A percentile compares a stretch with the other conserved stretches of the same genome.
Conservation (phyloP, 164 flowering plant genomes). For the Berberis vulgaris region DNA sequence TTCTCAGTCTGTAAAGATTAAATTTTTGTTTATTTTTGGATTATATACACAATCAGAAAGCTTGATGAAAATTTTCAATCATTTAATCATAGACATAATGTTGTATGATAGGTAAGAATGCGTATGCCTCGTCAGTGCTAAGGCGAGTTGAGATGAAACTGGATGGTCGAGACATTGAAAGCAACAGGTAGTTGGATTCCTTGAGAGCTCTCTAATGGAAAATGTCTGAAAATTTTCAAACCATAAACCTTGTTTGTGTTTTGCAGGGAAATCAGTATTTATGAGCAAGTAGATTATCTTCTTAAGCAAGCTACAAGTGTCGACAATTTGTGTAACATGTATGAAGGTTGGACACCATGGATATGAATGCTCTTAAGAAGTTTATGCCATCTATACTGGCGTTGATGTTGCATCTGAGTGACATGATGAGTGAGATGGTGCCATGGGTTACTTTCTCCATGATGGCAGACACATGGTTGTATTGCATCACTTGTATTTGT, state of each 20-base stretch:
- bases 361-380: constrained; percentile 34
- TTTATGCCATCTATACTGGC: constrained; percentile 1
- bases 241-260: constrained; percentile 1
- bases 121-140: constrained; percentile 77
- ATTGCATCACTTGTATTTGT: no score
- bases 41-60: not conserved
- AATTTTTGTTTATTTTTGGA: no score
- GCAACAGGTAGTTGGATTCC: constrained; percentile 46
- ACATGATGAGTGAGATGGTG: no score
- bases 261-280: constrained; percentile 55
- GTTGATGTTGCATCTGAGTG: no score
- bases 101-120: constrained; percentile 58
- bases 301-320: constrained; percentile 82
- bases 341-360: constrained; percentile 99
- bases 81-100: not conserved
- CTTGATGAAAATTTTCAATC: not conserved
- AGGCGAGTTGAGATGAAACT: constrained; percentile 83
- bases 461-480: no score
- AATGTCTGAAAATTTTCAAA: constrained; percentile 4
- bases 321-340: constrained; percentile 96
- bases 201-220: not conserved
- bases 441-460: no score
- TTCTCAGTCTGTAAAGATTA: no score
- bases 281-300: constrained; percentile 93
- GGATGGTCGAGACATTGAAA: constrained; percentile 75